phyloP scores from a whole-genome alignment of 345 rosid species.

The Balakata baccata region DNA sequence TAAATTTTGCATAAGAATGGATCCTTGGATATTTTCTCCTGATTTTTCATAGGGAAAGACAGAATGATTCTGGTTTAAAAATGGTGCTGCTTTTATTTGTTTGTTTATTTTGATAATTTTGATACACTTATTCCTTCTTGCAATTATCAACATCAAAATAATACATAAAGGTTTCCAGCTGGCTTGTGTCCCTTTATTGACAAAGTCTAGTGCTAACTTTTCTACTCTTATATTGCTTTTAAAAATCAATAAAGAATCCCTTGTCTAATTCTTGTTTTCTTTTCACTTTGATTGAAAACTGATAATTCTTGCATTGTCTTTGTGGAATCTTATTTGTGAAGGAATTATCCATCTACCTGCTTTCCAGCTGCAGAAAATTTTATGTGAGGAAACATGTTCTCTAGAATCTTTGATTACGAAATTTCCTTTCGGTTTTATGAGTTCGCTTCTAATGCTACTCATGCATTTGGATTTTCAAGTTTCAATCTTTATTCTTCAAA shows the following conservation, averaged over 20 bases:
- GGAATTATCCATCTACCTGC: not conserved
- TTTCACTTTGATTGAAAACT: not conserved
- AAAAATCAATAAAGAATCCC: constrained; percentile 2
- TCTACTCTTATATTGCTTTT: not conserved
- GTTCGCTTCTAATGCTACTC: not conserved
- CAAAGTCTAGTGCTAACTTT: constrained; percentile 11
- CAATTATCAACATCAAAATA: constrained; percentile 15
- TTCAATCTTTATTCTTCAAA: not conserved
- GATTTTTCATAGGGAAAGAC: not conserved
- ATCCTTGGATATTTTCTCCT: not conserved
- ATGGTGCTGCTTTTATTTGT: not conserved
- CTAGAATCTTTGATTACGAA: not conserved
- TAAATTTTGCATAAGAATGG: not conserved
- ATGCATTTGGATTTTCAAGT: not conserved
- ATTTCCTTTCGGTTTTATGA: not conserved
- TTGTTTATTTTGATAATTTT: not conserved
- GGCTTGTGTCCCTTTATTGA: constrained; percentile 19
- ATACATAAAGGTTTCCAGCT: constrained; percentile 12
- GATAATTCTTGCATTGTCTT: not conserved
- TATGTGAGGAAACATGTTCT: no score
- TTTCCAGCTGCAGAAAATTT: no score
- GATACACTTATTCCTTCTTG: not conserved
- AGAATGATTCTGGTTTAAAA: constrained; percentile 12
- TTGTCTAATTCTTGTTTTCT: not conserved
- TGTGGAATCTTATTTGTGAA: not conserved